Conservation (phyloP, 306 rosid genomes). For the Fragaria ananassa region DNA sequence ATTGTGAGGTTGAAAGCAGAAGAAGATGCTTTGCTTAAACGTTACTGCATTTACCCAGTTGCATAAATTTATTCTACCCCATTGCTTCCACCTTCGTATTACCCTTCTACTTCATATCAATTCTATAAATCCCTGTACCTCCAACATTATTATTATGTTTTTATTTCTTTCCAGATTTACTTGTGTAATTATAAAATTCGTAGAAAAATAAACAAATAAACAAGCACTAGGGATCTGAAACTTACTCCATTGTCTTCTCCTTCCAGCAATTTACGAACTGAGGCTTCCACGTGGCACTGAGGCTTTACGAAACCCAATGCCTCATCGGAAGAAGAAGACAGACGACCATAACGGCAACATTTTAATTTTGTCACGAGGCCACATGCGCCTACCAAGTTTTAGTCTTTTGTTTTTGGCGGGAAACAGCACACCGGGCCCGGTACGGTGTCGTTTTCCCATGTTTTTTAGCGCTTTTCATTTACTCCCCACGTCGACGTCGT, state of each 20-base stretch:
- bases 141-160: too few relatives aligned
- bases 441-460: slow-evolving; percentile 16
- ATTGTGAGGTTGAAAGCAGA: neutral
- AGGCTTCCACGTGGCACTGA: slow-evolving; percentile 36
- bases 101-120: too few relatives aligned
- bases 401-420: slow-evolving; percentile 41
- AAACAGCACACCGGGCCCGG: slow-evolving; percentile 28
- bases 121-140: too few relatives aligned
- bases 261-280: neutral
- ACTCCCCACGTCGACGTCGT: slow-evolving; percentile 37
- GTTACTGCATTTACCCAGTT: too few relatives aligned
- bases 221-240: too few relatives aligned
- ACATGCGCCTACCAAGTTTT: neutral
- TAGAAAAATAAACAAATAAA: too few relatives aligned
- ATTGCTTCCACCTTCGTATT: too few relatives aligned
- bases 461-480: neutral
- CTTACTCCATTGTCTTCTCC: slow-evolving; percentile 14
- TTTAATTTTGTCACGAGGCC: neutral
- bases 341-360: slow-evolving; percentile 53
- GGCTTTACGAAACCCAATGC: slow-evolving; percentile 15
- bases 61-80: too few relatives aligned
- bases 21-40: too few relatives aligned
- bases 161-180: too few relatives aligned
- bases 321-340: neutral
- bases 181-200: too few relatives aligned